These are phyloP conservation scores for Isoetes engelmannii DNA, from an alignment of 83 land plant species.

Conservation along the genomic window DNA sequence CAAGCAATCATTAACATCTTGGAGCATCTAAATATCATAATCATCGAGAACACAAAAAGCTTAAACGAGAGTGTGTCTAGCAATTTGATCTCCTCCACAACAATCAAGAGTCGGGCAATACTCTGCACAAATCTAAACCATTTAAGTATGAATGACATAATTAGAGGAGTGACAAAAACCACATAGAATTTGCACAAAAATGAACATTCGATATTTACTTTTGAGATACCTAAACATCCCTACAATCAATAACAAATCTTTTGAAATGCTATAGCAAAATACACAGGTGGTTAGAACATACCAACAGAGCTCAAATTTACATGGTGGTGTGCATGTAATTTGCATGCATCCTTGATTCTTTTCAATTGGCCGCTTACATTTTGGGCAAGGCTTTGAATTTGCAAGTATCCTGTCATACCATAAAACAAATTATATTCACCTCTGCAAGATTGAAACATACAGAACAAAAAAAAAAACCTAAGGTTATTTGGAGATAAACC, in stretches of 20 bases:
- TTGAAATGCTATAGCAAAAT: background rate
- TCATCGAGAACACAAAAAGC: background rate
- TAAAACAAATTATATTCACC: background rate
- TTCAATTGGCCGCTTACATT: slow-evolving; percentile 89
- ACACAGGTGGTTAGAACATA: slow-evolving; percentile 26
- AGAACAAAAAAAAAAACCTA: background rate
- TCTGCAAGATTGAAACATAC: slow-evolving; percentile 4
- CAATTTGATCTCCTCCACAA: too few species aligned
- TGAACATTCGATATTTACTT: background rate
- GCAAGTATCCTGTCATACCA: slow-evolving; percentile 60
- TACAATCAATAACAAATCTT: background rate
- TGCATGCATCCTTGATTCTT: slow-evolving; percentile 96
- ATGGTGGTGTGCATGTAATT: slow-evolving; percentile 86
- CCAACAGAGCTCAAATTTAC: slow-evolving; percentile 93
- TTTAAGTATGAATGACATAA: too few species aligned
- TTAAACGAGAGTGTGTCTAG: too few species aligned
- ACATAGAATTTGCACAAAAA: background rate
- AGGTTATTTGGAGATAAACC: background rate
- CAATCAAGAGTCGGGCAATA: too few species aligned
- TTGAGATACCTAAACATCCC: background rate
- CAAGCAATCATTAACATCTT: too few species aligned
- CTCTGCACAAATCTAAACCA: too few species aligned
- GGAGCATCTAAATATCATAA: background rate
- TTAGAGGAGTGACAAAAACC: background rate
- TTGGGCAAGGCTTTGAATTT: slow-evolving; percentile 88